Percentiles rank a stretch among this genome's conserved stretches.
Conservation (phyloP, 176 grass and related monocot genomes). For the Musa troglodytarum region DNA sequence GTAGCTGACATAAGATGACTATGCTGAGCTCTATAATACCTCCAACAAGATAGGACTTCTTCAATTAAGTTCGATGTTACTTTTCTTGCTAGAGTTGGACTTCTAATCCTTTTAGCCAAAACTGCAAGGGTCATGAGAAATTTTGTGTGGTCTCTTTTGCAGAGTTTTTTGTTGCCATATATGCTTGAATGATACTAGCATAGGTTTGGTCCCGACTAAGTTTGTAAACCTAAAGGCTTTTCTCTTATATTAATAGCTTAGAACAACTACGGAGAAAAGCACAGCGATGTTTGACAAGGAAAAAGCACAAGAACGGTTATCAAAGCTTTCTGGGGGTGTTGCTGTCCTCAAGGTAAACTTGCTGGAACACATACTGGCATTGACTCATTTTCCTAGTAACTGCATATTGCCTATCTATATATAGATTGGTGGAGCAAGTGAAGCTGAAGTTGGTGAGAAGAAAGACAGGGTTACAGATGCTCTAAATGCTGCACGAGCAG, state of each 20-base stretch:
- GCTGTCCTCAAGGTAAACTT: slow-evolving; percentile 71
- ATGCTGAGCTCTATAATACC: not conserved
- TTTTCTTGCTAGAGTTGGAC: too few relatives aligned
- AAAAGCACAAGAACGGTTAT: slow-evolving; percentile 82
- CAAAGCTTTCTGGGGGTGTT: slow-evolving; percentile 91
- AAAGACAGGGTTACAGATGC: slow-evolving; percentile 96
- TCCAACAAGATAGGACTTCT: not conserved
- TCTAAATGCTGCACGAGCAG: slow-evolving; percentile 75
- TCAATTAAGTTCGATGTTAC: not conserved
- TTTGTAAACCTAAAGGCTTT: slow-evolving; percentile 5
- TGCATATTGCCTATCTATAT: slow-evolving; percentile 12
- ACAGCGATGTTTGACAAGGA: slow-evolving; percentile 88
- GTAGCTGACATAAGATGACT: not conserved
- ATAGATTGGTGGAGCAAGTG: slow-evolving; percentile 84
- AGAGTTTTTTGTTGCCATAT: too few relatives aligned
- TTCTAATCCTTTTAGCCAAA: too few relatives aligned
- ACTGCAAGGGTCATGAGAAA: too few relatives aligned
- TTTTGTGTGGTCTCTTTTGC: too few relatives aligned
- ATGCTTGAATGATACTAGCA: not conserved
- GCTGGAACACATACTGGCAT: slow-evolving; percentile 6
- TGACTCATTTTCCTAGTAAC: slow-evolving; percentile 7
- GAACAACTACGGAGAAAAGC: slow-evolving; percentile 65
- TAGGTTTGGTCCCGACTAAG: not conserved
- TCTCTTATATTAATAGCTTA: slow-evolving; percentile 51
- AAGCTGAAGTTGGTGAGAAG: slow-evolving; percentile 90